These are phyloP conservation scores for Venturia aucupariae DNA, from an alignment of 2,329 filamentous ascomycete species.

Conservation along the genomic window DNA sequence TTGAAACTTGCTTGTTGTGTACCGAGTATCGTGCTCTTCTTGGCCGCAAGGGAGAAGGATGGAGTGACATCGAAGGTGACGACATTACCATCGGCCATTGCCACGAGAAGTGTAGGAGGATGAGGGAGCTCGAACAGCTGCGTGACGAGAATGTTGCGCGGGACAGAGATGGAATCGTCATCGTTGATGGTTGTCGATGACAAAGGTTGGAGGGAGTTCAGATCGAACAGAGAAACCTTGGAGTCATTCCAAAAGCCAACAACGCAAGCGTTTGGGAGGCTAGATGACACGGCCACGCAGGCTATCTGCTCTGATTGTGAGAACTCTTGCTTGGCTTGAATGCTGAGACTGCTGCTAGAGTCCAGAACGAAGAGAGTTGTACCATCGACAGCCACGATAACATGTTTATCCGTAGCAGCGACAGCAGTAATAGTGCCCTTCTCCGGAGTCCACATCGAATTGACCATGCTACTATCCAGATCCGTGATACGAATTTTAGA, in stretches of 20 bases:
- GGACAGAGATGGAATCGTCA: constrained; percentile 49
- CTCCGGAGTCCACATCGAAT: constrained; percentile 46
- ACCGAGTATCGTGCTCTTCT: constrained; percentile 76
- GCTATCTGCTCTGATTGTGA: constrained; percentile 67
- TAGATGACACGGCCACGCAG: constrained; percentile 65
- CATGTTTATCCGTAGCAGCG: constrained; percentile 60
- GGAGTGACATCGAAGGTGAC: constrained; percentile 68
- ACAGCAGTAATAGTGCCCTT: constrained; percentile 61
- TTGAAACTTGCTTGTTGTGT: constrained; percentile 78
- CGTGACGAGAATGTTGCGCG: constrained; percentile 70
- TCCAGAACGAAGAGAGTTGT: constrained; percentile 61
- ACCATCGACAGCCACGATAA: constrained; percentile 69
- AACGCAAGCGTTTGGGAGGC: constrained; percentile 58
- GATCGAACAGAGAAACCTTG: constrained; percentile 62
- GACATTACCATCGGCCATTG: constrained; percentile 87
- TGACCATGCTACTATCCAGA: constrained; percentile 41
- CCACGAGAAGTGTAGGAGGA: constrained; percentile 70
- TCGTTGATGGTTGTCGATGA: constrained; percentile 37
- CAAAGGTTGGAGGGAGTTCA: constrained; percentile 56
- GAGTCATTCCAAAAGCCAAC: constrained; percentile 85
- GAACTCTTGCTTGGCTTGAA: constrained; percentile 52
- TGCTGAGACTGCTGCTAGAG: constrained; percentile 47
- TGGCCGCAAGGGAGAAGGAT: constrained; percentile 52
- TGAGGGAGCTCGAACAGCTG: constrained; percentile 55
- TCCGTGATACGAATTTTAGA: constrained; percentile 55